Evolutionary conservation across 2,329 filamentous ascomycete species (phyloP).

Genomic region (Drechslerella stenobrocha): DNA sequence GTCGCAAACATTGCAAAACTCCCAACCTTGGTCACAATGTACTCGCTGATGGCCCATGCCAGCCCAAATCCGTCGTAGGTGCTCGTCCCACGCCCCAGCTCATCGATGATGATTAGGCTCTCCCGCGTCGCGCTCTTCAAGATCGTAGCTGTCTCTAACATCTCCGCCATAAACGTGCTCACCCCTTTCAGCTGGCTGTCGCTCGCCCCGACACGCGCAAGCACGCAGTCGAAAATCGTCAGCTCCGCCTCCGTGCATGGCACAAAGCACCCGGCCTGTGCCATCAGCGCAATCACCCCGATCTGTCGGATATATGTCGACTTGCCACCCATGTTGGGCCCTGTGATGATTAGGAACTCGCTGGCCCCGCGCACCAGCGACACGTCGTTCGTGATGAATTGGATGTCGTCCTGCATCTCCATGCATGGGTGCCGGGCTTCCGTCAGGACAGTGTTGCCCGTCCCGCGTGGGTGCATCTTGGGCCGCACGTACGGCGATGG

Average conservation of each 20-base stretch:
- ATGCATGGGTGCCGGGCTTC: slow-evolving; percentile 96
- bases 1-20: slow-evolving; percentile 95
- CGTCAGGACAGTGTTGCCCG: slow-evolving; percentile 83
- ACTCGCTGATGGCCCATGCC: slow-evolving; percentile 98
- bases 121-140: slow-evolving; percentile 94
- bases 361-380: slow-evolving; percentile 75
- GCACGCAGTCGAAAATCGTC: slow-evolving; percentile 94
- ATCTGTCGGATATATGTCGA: slow-evolving; percentile 98
- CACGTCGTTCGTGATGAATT: slow-evolving; percentile 98
- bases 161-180: slow-evolving; percentile 99
- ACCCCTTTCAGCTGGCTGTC: slow-evolving; percentile 98
- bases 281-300: slow-evolving; percentile 95
- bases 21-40: slow-evolving; percentile 92
- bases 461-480: slow-evolving; percentile 83
- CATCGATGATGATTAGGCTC: slow-evolving; percentile 97
- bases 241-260: slow-evolving; percentile 87
- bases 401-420: slow-evolving; percentile 97
- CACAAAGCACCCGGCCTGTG: slow-evolving; percentile 94
- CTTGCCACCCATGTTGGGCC: slow-evolving; percentile 99
- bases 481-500: slow-evolving; percentile 89
- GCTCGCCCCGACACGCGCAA: slow-evolving; percentile 90
- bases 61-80: slow-evolving; percentile 98
- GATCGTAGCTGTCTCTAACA: slow-evolving; percentile 98
- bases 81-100: slow-evolving; percentile 91
- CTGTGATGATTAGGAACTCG: slow-evolving; percentile 94